Evolutionary conservation across 2,329 filamentous ascomycete species (phyloP), one percentile per base, ranked within the genome.

Genomic region (Aureobasidium sp.): DNA sequence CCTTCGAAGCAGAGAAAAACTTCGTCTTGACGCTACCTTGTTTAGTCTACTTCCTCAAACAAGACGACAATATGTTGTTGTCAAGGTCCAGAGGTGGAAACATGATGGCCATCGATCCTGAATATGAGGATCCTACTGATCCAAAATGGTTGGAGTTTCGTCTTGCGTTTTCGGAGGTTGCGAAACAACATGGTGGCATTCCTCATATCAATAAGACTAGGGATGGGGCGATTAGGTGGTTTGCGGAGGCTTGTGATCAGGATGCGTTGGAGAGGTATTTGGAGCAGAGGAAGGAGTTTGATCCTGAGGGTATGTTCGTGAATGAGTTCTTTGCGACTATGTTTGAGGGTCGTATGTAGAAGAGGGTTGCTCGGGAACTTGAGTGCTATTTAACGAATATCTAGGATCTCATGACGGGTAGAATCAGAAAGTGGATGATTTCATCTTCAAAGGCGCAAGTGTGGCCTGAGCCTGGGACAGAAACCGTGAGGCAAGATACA

Each of bases 151-250:
- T 61, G 44, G 34, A 57, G 8, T 63, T 63, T 21, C 49, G 62
- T 1, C 37, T 47, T 27, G 52, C 62, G 3, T 63, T 63, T 15
- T 47, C 52, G 16, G 44, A 58, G 37, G 13, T 63, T 37, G 62
- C 62, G 30, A 54, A 45, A 2, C 30, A 63, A 52, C 62, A 63
- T 37, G 62, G 59, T 21, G 62, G 62, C 3, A 63, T 63, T 42
- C 52, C 59, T 39, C 62, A 63, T 41, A 53, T 62, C 13, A 63
- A 63, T 25, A 63, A 62, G 59, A 63, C 62, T 29, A 49, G 59
- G 4, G 62, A 63, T 30, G 52, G 41, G 1, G 62, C 62, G 5
- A 32, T 53, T 7, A 10, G 32, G 10, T 62, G 59, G 52, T 63
- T 61, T 34, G 62, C 52, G 3, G 62, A 63, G 41, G 25, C 52